Evolutionary conservation across 495 filamentous ascomycete genomes (phyloP).

Genomic region (Podospora conica): DNA sequence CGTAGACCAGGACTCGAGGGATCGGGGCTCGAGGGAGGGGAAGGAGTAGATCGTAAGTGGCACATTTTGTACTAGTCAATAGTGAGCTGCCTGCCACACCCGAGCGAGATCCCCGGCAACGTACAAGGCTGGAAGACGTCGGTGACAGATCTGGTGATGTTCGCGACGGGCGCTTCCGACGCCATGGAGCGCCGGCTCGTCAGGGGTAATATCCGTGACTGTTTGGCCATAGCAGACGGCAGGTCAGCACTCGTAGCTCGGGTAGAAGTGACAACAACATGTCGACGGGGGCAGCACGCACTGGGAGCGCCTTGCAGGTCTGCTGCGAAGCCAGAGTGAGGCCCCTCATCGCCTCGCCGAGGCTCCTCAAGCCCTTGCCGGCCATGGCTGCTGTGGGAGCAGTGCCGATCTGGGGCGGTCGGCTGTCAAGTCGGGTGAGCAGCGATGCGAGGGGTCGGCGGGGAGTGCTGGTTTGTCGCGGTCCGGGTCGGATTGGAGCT

Average conservation of each 20-base stretch:
- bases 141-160: conserved; percentile 38
- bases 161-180: conserved; percentile 54
- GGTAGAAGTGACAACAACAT: background rate
- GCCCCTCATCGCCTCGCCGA: conserved; percentile 41
- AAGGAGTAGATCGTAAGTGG: conserved; percentile 83
- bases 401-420: background rate
- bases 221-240: conserved; percentile 1
- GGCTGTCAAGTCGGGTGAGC: background rate
- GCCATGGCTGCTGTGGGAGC: conserved; percentile 31
- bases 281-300: conserved; percentile 8
- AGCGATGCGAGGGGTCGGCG: background rate
- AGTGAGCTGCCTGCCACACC: conserved; percentile 14
- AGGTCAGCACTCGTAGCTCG: background rate
- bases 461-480: background rate
- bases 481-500: background rate
- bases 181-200: conserved; percentile 62
- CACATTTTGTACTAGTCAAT: conserved; percentile 49
- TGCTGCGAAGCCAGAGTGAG: conserved; percentile 36
- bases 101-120: conserved; percentile 17
- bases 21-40: conserved; percentile 77
- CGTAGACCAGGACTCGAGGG: conserved; percentile 69
- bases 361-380: conserved; percentile 37
- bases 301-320: conserved; percentile 30
- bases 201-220: conserved; percentile 13
- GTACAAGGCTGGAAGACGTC: conserved; percentile 22